These are phyloP conservation scores for Leucocoprinus birnbaumii DNA, from an alignment of 768 basidiomycete species.

Conservation along the genomic window DNA sequence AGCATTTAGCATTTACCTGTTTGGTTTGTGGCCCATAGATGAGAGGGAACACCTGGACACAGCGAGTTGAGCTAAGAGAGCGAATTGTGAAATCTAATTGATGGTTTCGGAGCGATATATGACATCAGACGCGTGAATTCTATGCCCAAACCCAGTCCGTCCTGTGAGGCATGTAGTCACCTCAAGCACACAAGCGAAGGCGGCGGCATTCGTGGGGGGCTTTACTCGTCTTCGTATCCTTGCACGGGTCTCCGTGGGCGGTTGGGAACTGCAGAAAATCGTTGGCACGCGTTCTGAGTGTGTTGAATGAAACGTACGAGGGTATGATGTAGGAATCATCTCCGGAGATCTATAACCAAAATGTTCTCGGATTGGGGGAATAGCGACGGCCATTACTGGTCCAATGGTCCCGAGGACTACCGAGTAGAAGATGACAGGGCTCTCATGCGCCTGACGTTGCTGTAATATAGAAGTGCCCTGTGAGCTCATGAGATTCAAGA, in stretches of 20 bases:
- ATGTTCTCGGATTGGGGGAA: slow-evolving; percentile 79
- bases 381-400: slow-evolving; percentile 65
- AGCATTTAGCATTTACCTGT: too few relatives aligned
- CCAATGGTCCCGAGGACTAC: slow-evolving; percentile 72
- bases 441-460: slow-evolving; percentile 92
- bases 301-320: slow-evolving; percentile 47
- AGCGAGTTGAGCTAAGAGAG: background rate
- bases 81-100: background rate
- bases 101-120: background rate
- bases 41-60: too few relatives aligned
- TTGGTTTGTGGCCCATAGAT: too few relatives aligned
- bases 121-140: background rate
- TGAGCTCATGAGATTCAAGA: background rate
- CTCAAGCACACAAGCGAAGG: too few relatives aligned
- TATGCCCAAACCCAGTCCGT: too few relatives aligned
- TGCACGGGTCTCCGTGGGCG: slow-evolving; percentile 64
- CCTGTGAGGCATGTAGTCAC: too few relatives aligned
- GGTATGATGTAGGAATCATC: slow-evolving; percentile 73
- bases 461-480: slow-evolving; percentile 27
- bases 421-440: slow-evolving; percentile 89
- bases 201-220: background rate
- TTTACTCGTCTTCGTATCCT: slow-evolving; percentile 69
- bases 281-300: background rate
- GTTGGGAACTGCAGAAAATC: slow-evolving; percentile 53
- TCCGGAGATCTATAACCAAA: slow-evolving; percentile 72